phyloP scores from a whole-genome alignment of 2,329 filamentous ascomycete species.

The Neoscytalidium dimidiatum region DNA sequence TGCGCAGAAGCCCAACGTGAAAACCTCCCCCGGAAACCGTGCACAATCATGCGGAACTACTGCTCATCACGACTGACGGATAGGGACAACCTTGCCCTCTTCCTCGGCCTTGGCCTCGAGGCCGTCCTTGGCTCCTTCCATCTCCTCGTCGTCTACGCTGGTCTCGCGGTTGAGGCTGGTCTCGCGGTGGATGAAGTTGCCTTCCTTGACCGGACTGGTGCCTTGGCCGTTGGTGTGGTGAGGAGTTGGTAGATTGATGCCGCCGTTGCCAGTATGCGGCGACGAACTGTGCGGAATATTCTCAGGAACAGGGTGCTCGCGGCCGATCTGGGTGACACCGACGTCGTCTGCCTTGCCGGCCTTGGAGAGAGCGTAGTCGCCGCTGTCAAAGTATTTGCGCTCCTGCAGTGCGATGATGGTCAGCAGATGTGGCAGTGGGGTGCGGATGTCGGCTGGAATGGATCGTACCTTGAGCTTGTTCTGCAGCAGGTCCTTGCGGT shows the following conservation, averaged over 20 bases:
- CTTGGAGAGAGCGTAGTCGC: constrained; percentile 95
- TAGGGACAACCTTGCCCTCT: constrained; percentile 20
- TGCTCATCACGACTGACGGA: constrained; percentile 18
- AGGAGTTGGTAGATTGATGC: constrained; percentile 21
- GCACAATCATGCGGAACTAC: background rate
- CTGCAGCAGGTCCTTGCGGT: constrained; percentile 92
- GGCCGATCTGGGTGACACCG: constrained; percentile 90
- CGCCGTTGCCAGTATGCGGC: constrained; percentile 46
- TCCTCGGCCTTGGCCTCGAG: constrained; percentile 33
- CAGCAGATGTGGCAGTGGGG: background rate
- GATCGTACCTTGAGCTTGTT: constrained; percentile 84
- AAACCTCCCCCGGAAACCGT: background rate
- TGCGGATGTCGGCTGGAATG: background rate
- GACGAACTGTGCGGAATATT: constrained; percentile 89
- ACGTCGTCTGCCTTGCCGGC: constrained; percentile 94
- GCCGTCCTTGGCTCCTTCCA: constrained; percentile 38
- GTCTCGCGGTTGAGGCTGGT: constrained; percentile 77
- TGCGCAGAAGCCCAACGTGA: constrained; percentile 16
- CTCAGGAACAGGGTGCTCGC: constrained; percentile 90
- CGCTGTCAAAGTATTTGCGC: constrained; percentile 95
- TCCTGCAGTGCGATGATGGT: constrained; percentile 54
- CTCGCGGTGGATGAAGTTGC: constrained; percentile 81
- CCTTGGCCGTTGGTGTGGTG: constrained; percentile 52
- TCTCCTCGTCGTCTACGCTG: constrained; percentile 59
- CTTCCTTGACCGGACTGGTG: constrained; percentile 87